Conservation (phyloP, 495 filamentous ascomycete species). For the Trichoderma reesei region DNA sequence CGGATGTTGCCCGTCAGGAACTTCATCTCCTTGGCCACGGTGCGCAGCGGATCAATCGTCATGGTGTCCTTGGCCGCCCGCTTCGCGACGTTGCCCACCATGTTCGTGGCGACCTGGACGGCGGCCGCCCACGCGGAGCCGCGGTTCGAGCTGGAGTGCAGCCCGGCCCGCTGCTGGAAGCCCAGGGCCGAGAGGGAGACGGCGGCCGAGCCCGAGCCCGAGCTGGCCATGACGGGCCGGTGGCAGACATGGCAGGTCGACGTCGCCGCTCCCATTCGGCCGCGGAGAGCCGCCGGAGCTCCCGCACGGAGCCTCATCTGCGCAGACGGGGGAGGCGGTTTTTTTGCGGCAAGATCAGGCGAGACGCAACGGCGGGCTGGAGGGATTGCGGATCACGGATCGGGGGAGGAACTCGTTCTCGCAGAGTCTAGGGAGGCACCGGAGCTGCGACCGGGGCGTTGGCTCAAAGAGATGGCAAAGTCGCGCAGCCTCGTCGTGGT, state of each 20-base stretch:
- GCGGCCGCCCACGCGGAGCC: slow-evolving; percentile 46
- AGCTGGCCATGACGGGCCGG: neutral
- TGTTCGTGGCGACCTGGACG: slow-evolving; percentile 66
- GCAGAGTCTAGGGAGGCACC: neutral
- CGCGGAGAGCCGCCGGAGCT: slow-evolving; percentile 23
- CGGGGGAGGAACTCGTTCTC: neutral
- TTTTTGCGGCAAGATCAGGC: slow-evolving; percentile 11
- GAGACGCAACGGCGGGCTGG: too few relatives aligned
- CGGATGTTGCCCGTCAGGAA: slow-evolving; percentile 83
- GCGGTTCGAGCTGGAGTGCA: slow-evolving; percentile 27
- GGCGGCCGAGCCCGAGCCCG: too few relatives aligned
- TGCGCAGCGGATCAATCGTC: slow-evolving; percentile 62
- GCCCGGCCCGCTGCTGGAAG: neutral
- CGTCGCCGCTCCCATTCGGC: slow-evolving; percentile 14
- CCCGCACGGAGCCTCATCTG: slow-evolving; percentile 34
- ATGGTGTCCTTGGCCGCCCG: slow-evolving; percentile 46
- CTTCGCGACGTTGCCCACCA: slow-evolving; percentile 60
- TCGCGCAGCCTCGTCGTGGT: neutral
- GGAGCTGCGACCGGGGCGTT: too few relatives aligned
- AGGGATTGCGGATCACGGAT: too few relatives aligned
- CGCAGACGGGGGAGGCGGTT: slow-evolving; percentile 7
- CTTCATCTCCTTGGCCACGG: slow-evolving; percentile 91
- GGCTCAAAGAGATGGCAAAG: neutral
- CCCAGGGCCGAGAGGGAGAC: too few relatives aligned
- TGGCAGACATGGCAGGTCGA: slow-evolving; percentile 16